Conservation (phyloP, 352 stramenopile genomes). For the Globisporangium irregulare region DNA sequence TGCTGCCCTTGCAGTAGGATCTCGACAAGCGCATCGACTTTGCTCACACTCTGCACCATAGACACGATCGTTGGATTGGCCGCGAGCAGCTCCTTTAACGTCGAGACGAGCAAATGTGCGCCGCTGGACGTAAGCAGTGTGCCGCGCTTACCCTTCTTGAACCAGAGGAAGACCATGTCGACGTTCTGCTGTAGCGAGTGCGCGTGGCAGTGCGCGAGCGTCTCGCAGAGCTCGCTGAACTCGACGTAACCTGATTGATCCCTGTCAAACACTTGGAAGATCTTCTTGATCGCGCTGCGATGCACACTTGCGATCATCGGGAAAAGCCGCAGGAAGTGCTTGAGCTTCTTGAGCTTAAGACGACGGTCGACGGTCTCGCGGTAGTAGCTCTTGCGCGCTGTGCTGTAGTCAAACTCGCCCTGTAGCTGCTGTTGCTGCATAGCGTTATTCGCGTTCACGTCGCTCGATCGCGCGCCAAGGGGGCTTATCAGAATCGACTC, state of each 20-base stretch:
- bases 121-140: slow-evolving; percentile 29
- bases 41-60: slow-evolving; percentile 19
- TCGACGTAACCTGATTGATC: slow-evolving; percentile 42
- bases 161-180: slow-evolving; percentile 62
- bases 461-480: not conserved
- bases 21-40: slow-evolving; percentile 18
- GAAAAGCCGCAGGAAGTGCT: slow-evolving; percentile 58
- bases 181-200: slow-evolving; percentile 33
- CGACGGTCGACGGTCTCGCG: slow-evolving; percentile 36
- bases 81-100: slow-evolving; percentile 19
- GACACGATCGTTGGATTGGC: slow-evolving; percentile 16
- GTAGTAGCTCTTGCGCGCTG: slow-evolving; percentile 40
- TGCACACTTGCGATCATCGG: slow-evolving; percentile 35
- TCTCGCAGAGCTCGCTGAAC: slow-evolving; percentile 67
- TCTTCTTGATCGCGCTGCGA: slow-evolving; percentile 26
- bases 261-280: slow-evolving; percentile 53
- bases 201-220: slow-evolving; percentile 37
- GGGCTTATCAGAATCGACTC: slow-evolving; percentile 15
- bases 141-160: slow-evolving; percentile 22
- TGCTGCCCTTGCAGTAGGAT: slow-evolving; percentile 23
- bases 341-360: slow-evolving; percentile 35
- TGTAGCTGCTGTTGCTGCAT: not conserved
- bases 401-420: slow-evolving; percentile 8
- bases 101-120: slow-evolving; percentile 35
- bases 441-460: not conserved